Base-by-base conservation (phyloP, 1,284 basidiomycete species). In the Grifola frondosa region DNA sequence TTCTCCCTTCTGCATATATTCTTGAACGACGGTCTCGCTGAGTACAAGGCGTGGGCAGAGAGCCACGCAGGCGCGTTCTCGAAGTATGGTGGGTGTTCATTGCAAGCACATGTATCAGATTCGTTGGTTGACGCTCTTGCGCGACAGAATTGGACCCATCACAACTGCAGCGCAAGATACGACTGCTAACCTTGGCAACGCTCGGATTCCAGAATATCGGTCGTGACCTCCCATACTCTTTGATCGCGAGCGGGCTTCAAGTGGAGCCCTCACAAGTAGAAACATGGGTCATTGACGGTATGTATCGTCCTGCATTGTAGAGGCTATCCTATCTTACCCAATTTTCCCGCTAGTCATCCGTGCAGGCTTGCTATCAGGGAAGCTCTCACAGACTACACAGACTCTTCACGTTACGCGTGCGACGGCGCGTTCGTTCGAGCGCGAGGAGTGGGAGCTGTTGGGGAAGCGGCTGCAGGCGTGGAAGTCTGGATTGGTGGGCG, bases 271-370 rank as follows among this genome's bases (percentile, higher is more conserved):
- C 75, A 22, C 75, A 91, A 46, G 91, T 97, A 21, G 94, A 97
- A 64, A 83, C 80, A 58, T 96, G 91, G 91, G 84, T 88, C 37
- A 96, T 96, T 57, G 92, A 96, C 65, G 88, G 92, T 93, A 61
- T 44, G 73, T 61, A 15, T 23, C 46, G 48, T 35, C 20, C 33
- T 34, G 37, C n/a, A n/a, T n/a, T n/a, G n/a, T n/a, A n/a, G n/a
- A n/a, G n/a, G n/a, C n/a, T n/a, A n/a, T n/a, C n/a, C n/a, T n/a
- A n/a, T n/a, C n/a, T n/a, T n/a, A n/a, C n/a, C n/a, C n/a, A n/a
- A n/a, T 16, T 42, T 36, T 15, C 26, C 9, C 11, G 4, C 6
- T 51, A 95, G 93, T 88, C 42, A 94, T 97, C 61, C 88, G 91
- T 51, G 80, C 84, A 5, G 84, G 87, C 37, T 78, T 97, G 31